Evolutionary conservation across 352 stramenopile genomes (phyloP), one percentile per base, ranked within the genome.

Genomic region (Globisporangium heterothallicum): DNA sequence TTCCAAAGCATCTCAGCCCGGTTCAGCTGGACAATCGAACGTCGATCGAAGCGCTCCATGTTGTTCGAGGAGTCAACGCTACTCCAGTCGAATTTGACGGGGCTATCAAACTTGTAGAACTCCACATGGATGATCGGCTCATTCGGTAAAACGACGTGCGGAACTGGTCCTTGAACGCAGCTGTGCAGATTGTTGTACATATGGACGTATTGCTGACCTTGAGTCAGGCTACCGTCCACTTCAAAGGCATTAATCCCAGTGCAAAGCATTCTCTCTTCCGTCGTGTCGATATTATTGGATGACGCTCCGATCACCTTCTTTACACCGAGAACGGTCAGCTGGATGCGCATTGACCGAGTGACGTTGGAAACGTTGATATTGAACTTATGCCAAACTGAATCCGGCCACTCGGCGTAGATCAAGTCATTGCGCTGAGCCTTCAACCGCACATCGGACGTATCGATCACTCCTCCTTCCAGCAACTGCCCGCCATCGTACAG

Each of bases 241-340:
- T 92, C 78, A 21, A 94, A 94, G 1, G 74, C 75, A 53, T 94
- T 94, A 54, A 94, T 60, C 12, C 83, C 83, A 0, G 80, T 91
- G 24, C 88, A 75, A 3, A 94, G 65, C 56, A 94, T 88, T 19
- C 70, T 82, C 56, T 94, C 83, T 45, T 86, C 74, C 1, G 53
- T 51, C 0, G 48, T 42, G 21, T 77, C 70, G 44, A 75, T 64
- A 26, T 53, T 76, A 1, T 70, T 62, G 19, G 63, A 61, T 4
- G 68, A 70, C 4, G 63, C 60, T 35, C 66, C 66, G 48, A 86
- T 73, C 24, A 78, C 55, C 52, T 86, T 88, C 53, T 86, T 86
- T 18, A 91, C 69, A 24, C 83, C 83, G 8, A 86, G 48, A 19
- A 94, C 56, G 9, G 77, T 88, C 35, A 94, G 58, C 48, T 91